Percentiles rank a stretch among this genome's conserved stretches.
phyloP scores from a whole-genome alignment of 2,329 filamentous ascomycete species.

The Sporothrix brunneoviolacea region DNA sequence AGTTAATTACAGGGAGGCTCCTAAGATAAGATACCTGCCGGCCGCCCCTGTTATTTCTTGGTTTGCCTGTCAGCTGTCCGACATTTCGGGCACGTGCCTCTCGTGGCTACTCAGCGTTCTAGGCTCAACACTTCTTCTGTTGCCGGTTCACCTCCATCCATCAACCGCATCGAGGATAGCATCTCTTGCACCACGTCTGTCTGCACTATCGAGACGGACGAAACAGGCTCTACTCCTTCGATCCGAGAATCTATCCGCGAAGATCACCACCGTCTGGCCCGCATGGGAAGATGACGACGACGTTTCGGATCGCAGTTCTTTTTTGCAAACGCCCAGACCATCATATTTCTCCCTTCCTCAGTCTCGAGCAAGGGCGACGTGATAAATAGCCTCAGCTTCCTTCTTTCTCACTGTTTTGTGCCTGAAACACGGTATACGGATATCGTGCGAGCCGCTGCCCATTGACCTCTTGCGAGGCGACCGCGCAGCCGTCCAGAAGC shows the following conservation, averaged over 20 bases:
- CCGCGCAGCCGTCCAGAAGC: background rate
- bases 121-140: background rate
- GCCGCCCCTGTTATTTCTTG: too few species aligned
- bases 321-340: background rate
- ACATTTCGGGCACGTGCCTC: conserved; percentile 8
- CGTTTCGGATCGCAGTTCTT: background rate
- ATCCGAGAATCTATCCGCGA: background rate
- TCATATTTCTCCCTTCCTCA: background rate
- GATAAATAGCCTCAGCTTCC: too few species aligned
- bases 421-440: too few species aligned
- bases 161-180: background rate
- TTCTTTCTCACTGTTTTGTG: background rate
- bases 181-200: background rate
- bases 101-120: background rate
- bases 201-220: too few species aligned
- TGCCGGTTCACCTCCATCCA: background rate
- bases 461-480: background rate
- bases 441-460: background rate
- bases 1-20: too few species aligned
- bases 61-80: too few species aligned
- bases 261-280: background rate
- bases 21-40: too few species aligned
- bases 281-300: conserved; percentile 14
- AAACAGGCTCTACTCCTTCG: background rate
- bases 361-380: background rate